Evolutionary conservation across 768 basidiomycete species (phyloP).

Genomic region (Lactarius psammicola): DNA sequence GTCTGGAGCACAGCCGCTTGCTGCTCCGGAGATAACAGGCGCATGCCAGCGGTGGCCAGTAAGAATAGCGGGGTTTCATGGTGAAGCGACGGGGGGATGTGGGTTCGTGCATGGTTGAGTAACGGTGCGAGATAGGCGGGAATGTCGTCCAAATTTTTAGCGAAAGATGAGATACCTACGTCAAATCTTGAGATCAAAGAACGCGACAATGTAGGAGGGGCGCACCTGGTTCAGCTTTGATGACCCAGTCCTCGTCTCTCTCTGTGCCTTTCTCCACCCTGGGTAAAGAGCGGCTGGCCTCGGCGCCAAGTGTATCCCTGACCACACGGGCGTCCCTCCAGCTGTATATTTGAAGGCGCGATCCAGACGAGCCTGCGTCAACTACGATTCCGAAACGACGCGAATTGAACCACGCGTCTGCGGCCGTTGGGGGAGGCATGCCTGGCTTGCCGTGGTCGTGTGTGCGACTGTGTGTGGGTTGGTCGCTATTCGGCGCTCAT

Average conservation of each 20-base stretch:
- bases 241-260: conserved; percentile 79
- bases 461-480: neutral
- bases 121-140: conserved; percentile 77
- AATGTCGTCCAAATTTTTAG: conserved; percentile 65
- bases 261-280: conserved; percentile 90
- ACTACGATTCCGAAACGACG: conserved; percentile 92
- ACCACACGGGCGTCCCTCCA: conserved; percentile 82
- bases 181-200: neutral
- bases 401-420: conserved; percentile 72
- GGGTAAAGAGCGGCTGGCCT: conserved; percentile 60
- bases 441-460: conserved; percentile 8
- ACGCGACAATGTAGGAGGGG: conserved; percentile 15
- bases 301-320: conserved; percentile 49
- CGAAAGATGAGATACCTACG: conserved; percentile 84
- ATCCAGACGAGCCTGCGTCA: conserved; percentile 98
- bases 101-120: conserved; percentile 73
- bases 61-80: conserved; percentile 87
- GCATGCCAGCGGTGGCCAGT: conserved; percentile 97
- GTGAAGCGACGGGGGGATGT: conserved; percentile 86
- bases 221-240: conserved; percentile 92
- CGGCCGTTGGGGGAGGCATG: conserved; percentile 75
- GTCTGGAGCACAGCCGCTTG: conserved; percentile 72
- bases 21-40: conserved; percentile 66
- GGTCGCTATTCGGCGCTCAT: neutral
- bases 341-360: conserved; percentile 93